Percentiles rank a stretch among this genome's conserved stretches.
Evolutionary conservation across 2,329 filamentous ascomycete species (phyloP).

Genomic region (Pyricularia grisea): DNA sequence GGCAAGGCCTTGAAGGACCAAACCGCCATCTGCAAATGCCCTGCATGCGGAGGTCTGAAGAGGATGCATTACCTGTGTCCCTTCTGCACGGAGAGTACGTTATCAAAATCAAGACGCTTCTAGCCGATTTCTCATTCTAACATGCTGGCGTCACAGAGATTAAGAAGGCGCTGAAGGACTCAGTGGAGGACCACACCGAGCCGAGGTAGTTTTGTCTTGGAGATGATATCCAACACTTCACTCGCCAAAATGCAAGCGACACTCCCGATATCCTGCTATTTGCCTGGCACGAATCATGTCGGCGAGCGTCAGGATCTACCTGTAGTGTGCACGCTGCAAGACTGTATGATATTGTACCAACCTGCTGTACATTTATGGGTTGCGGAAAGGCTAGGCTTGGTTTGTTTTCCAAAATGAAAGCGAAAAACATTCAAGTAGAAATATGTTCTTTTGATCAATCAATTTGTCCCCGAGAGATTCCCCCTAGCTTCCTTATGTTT

Average conservation of each 20-base stretch:
- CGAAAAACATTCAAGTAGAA: not conserved
- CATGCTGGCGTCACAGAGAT: slow-evolving; percentile 25
- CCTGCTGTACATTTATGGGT: not conserved
- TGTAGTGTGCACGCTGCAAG: not conserved
- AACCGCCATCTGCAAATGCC: slow-evolving; percentile 77
- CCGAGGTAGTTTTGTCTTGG: not conserved
- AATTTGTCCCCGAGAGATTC: not conserved
- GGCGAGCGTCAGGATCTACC: not conserved
- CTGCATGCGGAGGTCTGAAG: slow-evolving; percentile 80
- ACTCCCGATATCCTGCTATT: not conserved
- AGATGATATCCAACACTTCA: not conserved
- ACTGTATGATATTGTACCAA: slow-evolving; percentile 1
- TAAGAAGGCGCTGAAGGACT: slow-evolving; percentile 25
- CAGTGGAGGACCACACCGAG: slow-evolving; percentile 8
- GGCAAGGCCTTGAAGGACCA: slow-evolving; percentile 93
- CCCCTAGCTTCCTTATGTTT: not conserved
- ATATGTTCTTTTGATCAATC: not conserved
- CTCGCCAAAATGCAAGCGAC: not conserved
- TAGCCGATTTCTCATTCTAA: slow-evolving; percentile 10
- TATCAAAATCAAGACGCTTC: not conserved
- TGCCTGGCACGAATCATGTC: not conserved
- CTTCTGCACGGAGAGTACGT: slow-evolving; percentile 43
- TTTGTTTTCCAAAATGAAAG: not conserved
- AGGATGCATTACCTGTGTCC: slow-evolving; percentile 83
- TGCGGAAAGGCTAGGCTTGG: not conserved